Conservation (phyloP, 2,329 filamentous ascomycete species). For the Curvularia spicifera region DNA sequence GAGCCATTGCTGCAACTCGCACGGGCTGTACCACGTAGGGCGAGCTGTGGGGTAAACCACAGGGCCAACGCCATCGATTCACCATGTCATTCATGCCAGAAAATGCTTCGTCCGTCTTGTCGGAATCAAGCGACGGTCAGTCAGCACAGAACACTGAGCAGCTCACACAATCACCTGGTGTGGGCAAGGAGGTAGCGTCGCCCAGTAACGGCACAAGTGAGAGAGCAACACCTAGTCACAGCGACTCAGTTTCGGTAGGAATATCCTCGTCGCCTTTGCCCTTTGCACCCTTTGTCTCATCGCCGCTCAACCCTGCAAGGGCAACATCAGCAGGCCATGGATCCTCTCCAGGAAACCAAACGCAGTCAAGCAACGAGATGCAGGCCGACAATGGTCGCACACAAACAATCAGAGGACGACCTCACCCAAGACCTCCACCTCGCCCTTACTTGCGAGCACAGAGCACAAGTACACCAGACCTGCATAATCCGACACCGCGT, state of each 20-base stretch:
- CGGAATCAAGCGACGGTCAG: constrained; percentile 17
- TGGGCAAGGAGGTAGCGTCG: constrained; percentile 30
- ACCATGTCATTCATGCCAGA: constrained; percentile 34
- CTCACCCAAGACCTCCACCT: constrained; percentile 18
- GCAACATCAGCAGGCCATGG: constrained; percentile 11
- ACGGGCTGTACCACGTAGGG: constrained; percentile 8
- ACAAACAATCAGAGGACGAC: constrained; percentile 7
- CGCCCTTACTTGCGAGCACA: constrained; percentile 23
- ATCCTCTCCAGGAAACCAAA: background rate
- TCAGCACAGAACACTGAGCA: constrained; percentile 27
- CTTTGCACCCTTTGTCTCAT: constrained; percentile 19
- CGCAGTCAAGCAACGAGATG: constrained; percentile 18
- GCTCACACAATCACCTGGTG: constrained; percentile 29
- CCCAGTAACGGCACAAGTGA: constrained; percentile 19
- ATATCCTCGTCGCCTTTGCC: constrained; percentile 12
- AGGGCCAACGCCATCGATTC: constrained; percentile 8
- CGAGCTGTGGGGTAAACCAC: constrained; percentile 6
- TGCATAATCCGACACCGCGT: constrained; percentile 18
- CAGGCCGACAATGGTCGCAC: constrained; percentile 7
- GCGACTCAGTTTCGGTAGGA: constrained; percentile 6
- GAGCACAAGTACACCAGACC: constrained; percentile 28
- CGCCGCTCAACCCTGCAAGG: constrained; percentile 18
- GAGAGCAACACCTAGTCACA: constrained; percentile 13
- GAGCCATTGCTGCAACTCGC: background rate
- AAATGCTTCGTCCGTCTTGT: constrained; percentile 26